Evolutionary conservation across 148 eudicot species (phyloP).

Genomic region (Spergularia marina): DNA sequence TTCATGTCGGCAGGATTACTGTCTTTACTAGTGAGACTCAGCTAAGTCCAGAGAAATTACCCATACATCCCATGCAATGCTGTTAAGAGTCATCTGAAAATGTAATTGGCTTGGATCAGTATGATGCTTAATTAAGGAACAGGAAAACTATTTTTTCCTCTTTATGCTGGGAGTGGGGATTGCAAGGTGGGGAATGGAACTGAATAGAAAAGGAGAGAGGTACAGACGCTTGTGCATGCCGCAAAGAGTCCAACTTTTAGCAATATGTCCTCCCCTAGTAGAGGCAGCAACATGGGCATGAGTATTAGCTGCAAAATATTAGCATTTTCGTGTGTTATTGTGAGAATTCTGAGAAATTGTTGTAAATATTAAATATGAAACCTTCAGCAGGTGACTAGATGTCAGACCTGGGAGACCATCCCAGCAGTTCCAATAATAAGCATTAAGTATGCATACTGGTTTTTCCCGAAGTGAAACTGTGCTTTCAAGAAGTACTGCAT

Average conservation of each 20-base stretch:
- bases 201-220: slow-evolving; percentile 6
- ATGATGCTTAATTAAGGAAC: background rate
- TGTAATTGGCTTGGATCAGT: slow-evolving; percentile 10
- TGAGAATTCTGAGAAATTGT: background rate
- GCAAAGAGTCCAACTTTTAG: slow-evolving; percentile 62
- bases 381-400: background rate
- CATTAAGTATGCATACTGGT: slow-evolving; percentile 82
- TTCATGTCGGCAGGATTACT: background rate
- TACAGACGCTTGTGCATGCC: slow-evolving; percentile 51
- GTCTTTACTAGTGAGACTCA: background rate
- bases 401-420: slow-evolving; percentile 59
- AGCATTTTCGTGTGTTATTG: slow-evolving; percentile 1
- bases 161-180: background rate
- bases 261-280: slow-evolving; percentile 61
- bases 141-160: background rate
- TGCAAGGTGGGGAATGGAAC: background rate
- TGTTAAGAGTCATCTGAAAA: slow-evolving; percentile 56
- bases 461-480: slow-evolving; percentile 69
- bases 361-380: background rate
- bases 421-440: slow-evolving; percentile 63
- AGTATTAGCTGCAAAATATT: slow-evolving; percentile 56
- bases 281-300: slow-evolving; percentile 73
- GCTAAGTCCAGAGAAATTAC: slow-evolving; percentile 36
- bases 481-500: slow-evolving; percentile 86
- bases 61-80: slow-evolving; percentile 66